phyloP scores from a whole-genome alignment of 306 rosid genomes.

The Morella rubra region DNA sequence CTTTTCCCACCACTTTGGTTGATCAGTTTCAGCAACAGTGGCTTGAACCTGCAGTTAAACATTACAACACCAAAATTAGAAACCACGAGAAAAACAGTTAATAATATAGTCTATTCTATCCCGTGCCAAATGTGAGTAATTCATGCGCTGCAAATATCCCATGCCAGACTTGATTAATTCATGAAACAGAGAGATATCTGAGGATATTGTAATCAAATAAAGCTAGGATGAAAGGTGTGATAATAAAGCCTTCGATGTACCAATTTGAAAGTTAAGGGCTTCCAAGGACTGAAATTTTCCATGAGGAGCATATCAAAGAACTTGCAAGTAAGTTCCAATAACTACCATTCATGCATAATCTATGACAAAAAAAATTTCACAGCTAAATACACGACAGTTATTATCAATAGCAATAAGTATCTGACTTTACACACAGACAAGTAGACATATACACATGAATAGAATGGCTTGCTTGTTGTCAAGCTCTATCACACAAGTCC shows the following conservation, averaged over 20 bases:
- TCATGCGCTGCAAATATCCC: background rate
- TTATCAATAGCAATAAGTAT: background rate
- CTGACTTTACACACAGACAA: background rate
- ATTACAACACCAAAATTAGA: slow-evolving; percentile 27
- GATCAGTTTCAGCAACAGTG: slow-evolving; percentile 70
- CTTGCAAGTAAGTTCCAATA: background rate
- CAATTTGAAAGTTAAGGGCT: background rate
- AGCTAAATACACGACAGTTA: background rate
- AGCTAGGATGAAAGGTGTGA: background rate
- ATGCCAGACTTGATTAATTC: slow-evolving; percentile 14
- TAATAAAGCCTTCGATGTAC: background rate
- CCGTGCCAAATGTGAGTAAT: background rate
- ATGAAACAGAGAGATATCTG: slow-evolving; percentile 7
- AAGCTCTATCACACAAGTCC: background rate
- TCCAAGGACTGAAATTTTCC: background rate
- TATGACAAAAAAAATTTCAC: background rate
- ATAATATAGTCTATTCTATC: background rate
- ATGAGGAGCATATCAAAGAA: background rate
- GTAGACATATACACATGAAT: background rate
- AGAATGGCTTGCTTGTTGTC: background rate
- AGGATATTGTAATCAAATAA: background rate
- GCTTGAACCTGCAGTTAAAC: slow-evolving; percentile 66
- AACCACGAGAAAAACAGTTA: slow-evolving; percentile 18
- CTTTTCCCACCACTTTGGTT: slow-evolving; percentile 99
- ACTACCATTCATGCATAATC: background rate